Evolutionary conservation across 805 yeast species (phyloP).

Genomic region (Metschnikowia colocasiae): DNA sequence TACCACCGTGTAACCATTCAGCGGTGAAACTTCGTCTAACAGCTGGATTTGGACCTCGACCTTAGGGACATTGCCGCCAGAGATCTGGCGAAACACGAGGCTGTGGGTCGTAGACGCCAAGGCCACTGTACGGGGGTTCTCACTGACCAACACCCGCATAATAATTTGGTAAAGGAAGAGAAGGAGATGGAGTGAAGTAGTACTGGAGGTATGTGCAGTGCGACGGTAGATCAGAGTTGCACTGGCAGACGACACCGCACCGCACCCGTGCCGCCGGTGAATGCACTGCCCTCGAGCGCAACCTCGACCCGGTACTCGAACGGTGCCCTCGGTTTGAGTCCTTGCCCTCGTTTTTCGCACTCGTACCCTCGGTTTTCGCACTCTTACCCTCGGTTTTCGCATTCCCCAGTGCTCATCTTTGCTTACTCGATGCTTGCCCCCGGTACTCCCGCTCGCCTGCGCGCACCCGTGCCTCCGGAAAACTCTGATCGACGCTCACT

Average conservation of each 20-base stretch:
- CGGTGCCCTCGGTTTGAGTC: no score
- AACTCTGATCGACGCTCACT: neutral
- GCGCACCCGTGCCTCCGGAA: conserved; percentile 7
- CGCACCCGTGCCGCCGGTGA: neutral
- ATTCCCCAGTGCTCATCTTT: no score
- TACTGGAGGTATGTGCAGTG: neutral
- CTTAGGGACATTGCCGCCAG: conserved; percentile 5
- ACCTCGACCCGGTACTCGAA: no score
- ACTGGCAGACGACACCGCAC: neutral
- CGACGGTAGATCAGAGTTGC: neutral
- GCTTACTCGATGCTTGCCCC: no score
- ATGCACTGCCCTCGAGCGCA: no score
- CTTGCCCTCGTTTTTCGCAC: no score
- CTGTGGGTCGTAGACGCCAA: conserved; percentile 16
- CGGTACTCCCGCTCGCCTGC: no score
- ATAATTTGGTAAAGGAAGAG: neutral
- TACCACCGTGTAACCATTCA: conserved; percentile 36
- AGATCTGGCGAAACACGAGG: conserved; percentile 15
- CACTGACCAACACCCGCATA: conserved; percentile 16
- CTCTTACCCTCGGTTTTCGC: no score
- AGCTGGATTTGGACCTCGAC: conserved; percentile 47
- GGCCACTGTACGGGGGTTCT: conserved; percentile 18
- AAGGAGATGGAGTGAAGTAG: neutral
- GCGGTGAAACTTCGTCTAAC: conserved; percentile 33
- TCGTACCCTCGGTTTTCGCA: no score